phyloP scores from a whole-genome alignment of 495 filamentous ascomycete genomes.

The Bryoglossum gracile region DNA sequence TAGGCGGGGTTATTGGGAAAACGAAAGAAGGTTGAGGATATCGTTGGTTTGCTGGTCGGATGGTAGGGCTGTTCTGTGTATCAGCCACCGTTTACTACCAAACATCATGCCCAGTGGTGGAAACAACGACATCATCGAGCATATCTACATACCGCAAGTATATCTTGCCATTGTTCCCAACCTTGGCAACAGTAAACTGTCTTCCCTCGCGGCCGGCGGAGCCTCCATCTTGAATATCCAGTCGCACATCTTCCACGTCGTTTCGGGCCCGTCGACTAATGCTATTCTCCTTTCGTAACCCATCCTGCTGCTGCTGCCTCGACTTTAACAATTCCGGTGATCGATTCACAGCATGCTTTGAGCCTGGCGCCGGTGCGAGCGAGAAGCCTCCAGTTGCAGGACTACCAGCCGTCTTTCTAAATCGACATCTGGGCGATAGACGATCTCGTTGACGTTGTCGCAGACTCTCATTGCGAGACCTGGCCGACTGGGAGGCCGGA shows the following conservation, averaged over 20 bases:
- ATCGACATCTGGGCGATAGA: conserved; percentile 20
- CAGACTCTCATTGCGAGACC: conserved; percentile 19
- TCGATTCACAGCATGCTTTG: conserved; percentile 9
- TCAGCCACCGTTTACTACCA: conserved; percentile 10
- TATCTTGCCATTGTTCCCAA: conserved; percentile 88
- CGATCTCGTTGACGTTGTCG: conserved; percentile 27
- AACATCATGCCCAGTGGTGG: not conserved
- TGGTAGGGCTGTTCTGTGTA: conserved; percentile 45
- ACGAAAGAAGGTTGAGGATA: conserved; percentile 52
- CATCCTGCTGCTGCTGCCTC: conserved; percentile 22
- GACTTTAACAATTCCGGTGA: conserved; percentile 9
- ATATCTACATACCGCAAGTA: conserved; percentile 70
- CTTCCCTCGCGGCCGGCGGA: conserved; percentile 51
- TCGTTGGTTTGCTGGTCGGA: conserved; percentile 50
- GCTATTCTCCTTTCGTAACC: conserved; percentile 23
- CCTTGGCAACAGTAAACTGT: conserved; percentile 89
- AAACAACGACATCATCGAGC: conserved; percentile 8
- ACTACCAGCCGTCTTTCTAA: conserved; percentile 9
- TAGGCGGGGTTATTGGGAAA: conserved; percentile 50
- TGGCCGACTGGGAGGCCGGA: conserved; percentile 7
- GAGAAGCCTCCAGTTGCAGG: conserved; percentile 10
- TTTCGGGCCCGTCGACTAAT: conserved; percentile 17
- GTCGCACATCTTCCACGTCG: conserved; percentile 30
- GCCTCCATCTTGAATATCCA: conserved; percentile 39
- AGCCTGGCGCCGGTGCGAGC: conserved; percentile 16